Conservation (phyloP, 768 basidiomycete genomes). For the Ramaria sp. region DNA sequence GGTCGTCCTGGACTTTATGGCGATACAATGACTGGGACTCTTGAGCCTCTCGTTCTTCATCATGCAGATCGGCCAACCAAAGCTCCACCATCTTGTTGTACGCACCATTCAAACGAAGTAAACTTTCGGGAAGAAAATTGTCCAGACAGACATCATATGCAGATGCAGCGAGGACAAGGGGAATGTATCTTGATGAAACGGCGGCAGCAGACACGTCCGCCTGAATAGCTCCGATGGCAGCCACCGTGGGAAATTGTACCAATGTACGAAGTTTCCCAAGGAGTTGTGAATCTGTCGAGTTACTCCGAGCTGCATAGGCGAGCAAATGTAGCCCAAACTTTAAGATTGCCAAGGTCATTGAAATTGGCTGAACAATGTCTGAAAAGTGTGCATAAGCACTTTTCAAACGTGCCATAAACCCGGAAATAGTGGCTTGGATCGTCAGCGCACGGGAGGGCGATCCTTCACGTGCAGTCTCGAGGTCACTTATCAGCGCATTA, state of each 20-base stretch:
- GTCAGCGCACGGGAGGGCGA: constrained; percentile 23
- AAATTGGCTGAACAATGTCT: constrained; percentile 63
- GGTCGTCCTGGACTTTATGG: constrained; percentile 41
- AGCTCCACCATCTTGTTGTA: constrained; percentile 69
- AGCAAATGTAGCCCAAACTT: constrained; percentile 63
- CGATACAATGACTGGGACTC: constrained; percentile 73
- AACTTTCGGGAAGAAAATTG: constrained; percentile 20
- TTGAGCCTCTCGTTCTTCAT: constrained; percentile 50
- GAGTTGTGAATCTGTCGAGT: neutral
- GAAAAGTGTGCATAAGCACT: constrained; percentile 55
- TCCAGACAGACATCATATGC: constrained; percentile 35
- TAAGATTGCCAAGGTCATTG: constrained; percentile 52
- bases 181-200: constrained; percentile 30
- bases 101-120: constrained; percentile 32
- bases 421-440: constrained; percentile 68
- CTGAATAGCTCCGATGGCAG: neutral
- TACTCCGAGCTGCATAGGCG: constrained; percentile 9
- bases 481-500: constrained; percentile 29
- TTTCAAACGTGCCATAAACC: constrained; percentile 66
- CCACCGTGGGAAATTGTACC: neutral
- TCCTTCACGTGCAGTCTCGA: constrained; percentile 1
- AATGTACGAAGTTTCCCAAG: neutral
- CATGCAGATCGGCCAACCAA: constrained; percentile 75
- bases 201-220: constrained; percentile 19
- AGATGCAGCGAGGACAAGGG: constrained; percentile 40